Percentiles rank a stretch among this genome's conserved stretches.
These are phyloP conservation scores for Davidsoniella australis DNA, from an alignment of 2,329 filamentous ascomycete genomes.

Conservation along the genomic window DNA sequence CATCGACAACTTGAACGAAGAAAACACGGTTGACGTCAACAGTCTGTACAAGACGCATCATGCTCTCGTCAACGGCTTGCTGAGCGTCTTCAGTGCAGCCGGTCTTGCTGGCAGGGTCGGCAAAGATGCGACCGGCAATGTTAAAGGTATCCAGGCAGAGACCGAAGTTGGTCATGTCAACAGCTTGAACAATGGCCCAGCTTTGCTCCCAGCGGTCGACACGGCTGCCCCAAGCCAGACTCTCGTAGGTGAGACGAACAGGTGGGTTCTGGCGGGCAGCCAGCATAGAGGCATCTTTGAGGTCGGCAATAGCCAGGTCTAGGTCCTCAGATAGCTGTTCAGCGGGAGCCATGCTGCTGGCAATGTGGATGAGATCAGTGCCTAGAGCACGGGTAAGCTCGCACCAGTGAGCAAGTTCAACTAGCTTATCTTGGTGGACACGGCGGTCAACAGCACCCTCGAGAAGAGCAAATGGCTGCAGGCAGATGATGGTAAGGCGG, in stretches of 20 bases:
- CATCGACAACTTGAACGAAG: slow-evolving; percentile 63
- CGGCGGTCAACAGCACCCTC: slow-evolving; percentile 51
- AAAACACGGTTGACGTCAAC: slow-evolving; percentile 52
- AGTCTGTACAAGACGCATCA: slow-evolving; percentile 33
- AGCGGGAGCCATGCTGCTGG: slow-evolving; percentile 48
- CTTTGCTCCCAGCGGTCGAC: slow-evolving; percentile 54
- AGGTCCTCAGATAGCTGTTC: slow-evolving; percentile 26
- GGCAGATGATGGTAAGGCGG: slow-evolving; percentile 41
- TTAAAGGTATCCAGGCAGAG: slow-evolving; percentile 67
- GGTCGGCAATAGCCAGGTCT: slow-evolving; percentile 41
- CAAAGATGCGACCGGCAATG: slow-evolving; percentile 53
- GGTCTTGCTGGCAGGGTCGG: slow-evolving; percentile 40
- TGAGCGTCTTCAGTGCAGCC: slow-evolving; percentile 39
- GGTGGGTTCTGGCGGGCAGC: slow-evolving; percentile 37
- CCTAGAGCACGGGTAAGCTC: slow-evolving; percentile 42
- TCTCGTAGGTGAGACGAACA: slow-evolving; percentile 58
- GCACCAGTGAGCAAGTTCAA: slow-evolving; percentile 55
- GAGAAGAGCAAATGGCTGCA: slow-evolving; percentile 66
- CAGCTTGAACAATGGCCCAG: slow-evolving; percentile 49
- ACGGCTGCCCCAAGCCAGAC: slow-evolving; percentile 53
- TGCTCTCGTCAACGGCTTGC: slow-evolving; percentile 32
- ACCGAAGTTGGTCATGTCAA: slow-evolving; percentile 56
- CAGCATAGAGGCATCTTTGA: slow-evolving; percentile 49
- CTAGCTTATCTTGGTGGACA: slow-evolving; percentile 38
- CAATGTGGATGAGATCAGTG: slow-evolving; percentile 60